These are phyloP conservation scores for Pugionium dolabratum DNA, from an alignment of 345 rosid genomes.

Conservation along the genomic window DNA sequence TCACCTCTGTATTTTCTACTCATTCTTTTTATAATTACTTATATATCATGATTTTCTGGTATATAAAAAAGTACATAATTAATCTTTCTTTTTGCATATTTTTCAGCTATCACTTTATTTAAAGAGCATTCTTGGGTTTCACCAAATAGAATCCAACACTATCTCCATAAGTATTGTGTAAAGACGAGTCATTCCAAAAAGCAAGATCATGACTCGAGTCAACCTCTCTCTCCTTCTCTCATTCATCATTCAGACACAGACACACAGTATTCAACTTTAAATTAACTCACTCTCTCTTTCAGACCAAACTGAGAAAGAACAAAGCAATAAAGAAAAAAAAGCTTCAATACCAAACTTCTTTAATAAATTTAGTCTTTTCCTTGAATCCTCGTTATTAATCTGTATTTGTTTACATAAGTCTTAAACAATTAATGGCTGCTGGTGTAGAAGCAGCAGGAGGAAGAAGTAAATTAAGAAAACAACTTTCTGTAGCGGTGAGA, in stretches of 20 bases:
- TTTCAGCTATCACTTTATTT: slow-evolving; percentile 24
- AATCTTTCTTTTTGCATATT: neutral
- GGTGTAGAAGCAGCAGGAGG: slow-evolving; percentile 40
- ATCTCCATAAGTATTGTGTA: neutral
- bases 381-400: slow-evolving; percentile 30
- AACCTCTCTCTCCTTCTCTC: slow-evolving; percentile 31
- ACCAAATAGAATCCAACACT: slow-evolving; percentile 42
- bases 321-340: slow-evolving; percentile 39
- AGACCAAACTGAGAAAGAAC: slow-evolving; percentile 36
- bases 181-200: slow-evolving; percentile 36
- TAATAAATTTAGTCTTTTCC: slow-evolving; percentile 22
- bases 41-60: too few species aligned
- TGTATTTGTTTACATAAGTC: slow-evolving; percentile 10
- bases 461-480: slow-evolving; percentile 51
- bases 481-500: slow-evolving; percentile 81
- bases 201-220: slow-evolving; percentile 41
- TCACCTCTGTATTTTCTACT: neutral
- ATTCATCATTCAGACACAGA: slow-evolving; percentile 32
- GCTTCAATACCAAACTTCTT: slow-evolving; percentile 31
- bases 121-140: slow-evolving; percentile 32
- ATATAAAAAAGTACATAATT: neutral
- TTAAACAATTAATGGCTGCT: slow-evolving; percentile 49
- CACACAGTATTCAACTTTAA: slow-evolving; percentile 36
- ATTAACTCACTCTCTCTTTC: slow-evolving; percentile 31
- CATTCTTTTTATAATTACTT: too few species aligned